Percentiles rank a stretch among this genome's conserved stretches.
Conservation (phyloP, 441 rosid species). For the Aleurites moluccanus region DNA sequence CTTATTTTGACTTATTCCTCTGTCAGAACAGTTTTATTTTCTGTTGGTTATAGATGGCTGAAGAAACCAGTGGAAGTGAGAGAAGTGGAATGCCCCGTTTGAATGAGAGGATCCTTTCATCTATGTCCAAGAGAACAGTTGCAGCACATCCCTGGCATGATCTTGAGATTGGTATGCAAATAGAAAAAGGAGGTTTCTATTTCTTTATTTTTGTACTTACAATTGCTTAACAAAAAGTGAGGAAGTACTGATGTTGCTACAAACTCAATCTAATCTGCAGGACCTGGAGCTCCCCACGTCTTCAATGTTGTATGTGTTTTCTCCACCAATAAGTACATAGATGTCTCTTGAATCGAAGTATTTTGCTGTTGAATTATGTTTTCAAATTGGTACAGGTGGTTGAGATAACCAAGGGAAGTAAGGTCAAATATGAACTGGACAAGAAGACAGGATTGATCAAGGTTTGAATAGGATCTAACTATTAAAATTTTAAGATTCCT, state of each 20-base stretch:
- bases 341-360: not conserved
- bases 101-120: constrained; percentile 96
- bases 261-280: constrained; percentile 40
- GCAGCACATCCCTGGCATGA: constrained; percentile 99
- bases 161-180: constrained; percentile 80
- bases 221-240: not conserved
- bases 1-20: too few species aligned
- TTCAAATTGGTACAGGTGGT: constrained; percentile 53
- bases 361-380: constrained; percentile 16
- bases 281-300: constrained; percentile 86
- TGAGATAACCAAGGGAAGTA: constrained; percentile 92
- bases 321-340: constrained; percentile 9
- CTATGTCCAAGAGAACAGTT: constrained; percentile 86
- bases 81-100: constrained; percentile 50
- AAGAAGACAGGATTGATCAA: constrained; percentile 91
- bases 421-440: constrained; percentile 95
- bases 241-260: constrained; percentile 24
- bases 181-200: not conserved
- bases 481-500: too few species aligned
- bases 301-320: constrained; percentile 75
- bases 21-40: too few species aligned
- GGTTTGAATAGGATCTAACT: constrained; percentile 37
- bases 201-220: constrained; percentile 1
- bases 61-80: constrained; percentile 34
- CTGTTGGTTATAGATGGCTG: constrained; percentile 55